Percentiles rank a stretch among this genome's conserved stretches.
phyloP scores from a whole-genome alignment of 495 filamentous ascomycete genomes.

The Xylaria telfairii region DNA sequence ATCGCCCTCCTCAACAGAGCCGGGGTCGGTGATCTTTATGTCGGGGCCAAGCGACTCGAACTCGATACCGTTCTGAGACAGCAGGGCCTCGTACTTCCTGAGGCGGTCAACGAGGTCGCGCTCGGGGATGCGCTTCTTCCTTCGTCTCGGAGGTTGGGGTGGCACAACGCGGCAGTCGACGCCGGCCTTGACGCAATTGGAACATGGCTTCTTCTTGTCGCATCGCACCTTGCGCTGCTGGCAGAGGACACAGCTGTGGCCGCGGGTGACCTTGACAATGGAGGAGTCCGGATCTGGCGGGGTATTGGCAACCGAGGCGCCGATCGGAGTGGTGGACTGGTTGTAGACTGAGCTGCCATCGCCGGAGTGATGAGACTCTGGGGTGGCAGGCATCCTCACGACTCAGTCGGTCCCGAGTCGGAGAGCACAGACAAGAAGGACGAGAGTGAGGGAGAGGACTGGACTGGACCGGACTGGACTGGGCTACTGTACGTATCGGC shows the following conservation, averaged over 20 bases:
- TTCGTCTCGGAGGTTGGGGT: slow-evolving; percentile 62
- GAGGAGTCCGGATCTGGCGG: slow-evolving; percentile 40
- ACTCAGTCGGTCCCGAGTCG: slow-evolving; percentile 39
- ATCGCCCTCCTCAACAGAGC: slow-evolving; percentile 52
- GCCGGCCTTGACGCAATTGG: slow-evolving; percentile 67
- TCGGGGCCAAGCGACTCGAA: slow-evolving; percentile 52
- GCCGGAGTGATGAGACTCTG: slow-evolving; percentile 42
- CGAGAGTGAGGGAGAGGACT: slow-evolving; percentile 1
- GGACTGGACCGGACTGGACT: no score
- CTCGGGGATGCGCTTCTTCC: slow-evolving; percentile 63
- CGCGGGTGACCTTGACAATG: slow-evolving; percentile 57
- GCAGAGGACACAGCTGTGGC: slow-evolving; percentile 69
- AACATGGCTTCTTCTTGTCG: slow-evolving; percentile 68
- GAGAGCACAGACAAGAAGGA: slow-evolving; percentile 25
- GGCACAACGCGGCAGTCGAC: slow-evolving; percentile 66
- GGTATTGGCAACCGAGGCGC: slow-evolving; percentile 44
- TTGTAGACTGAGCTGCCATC: slow-evolving; percentile 36
- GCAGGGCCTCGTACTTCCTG: slow-evolving; percentile 59
- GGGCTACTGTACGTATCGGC: no score
- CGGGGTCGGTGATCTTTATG: slow-evolving; percentile 48
- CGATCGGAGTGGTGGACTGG: slow-evolving; percentile 43
- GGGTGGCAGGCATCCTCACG: slow-evolving; percentile 40
- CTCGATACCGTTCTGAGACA: slow-evolving; percentile 58
- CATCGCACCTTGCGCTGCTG: slow-evolving; percentile 72
- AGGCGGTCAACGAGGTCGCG: slow-evolving; percentile 59